phyloP scores from a whole-genome alignment of 345 rosid genomes.

The Camelina neglecta region DNA sequence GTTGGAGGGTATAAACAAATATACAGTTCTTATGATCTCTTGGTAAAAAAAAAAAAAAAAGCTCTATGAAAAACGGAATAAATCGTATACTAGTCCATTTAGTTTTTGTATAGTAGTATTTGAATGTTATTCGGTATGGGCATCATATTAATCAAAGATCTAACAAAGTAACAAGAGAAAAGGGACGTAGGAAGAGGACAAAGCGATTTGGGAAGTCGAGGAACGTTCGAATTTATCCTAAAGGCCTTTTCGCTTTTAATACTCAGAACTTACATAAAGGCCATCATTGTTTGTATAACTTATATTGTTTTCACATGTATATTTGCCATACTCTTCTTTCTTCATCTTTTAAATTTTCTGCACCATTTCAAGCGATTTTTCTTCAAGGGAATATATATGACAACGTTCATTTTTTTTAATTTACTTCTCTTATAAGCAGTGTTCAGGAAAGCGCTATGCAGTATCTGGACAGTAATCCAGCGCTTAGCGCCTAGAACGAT shows the following conservation, averaged over 20 bases:
- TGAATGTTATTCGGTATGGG: conserved; percentile 33
- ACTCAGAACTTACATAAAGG: conserved; percentile 30
- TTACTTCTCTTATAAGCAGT: no score
- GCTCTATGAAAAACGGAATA: not conserved
- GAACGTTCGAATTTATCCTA: conserved; percentile 47
- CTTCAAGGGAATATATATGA: not conserved
- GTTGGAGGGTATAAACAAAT: not conserved
- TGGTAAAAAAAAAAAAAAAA: not conserved
- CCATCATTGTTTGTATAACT: not conserved
- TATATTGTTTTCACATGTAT: conserved; percentile 28
- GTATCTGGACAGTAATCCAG: no score
- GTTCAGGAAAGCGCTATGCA: no score
- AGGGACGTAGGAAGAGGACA: conserved; percentile 41
- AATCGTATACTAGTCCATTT: conserved; percentile 6
- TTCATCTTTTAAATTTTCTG: not conserved
- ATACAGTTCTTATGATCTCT: not conserved
- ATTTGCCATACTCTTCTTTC: not conserved
- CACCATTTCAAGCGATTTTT: conserved; percentile 5
- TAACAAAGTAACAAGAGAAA: not conserved
- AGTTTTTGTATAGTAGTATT: conserved; percentile 20
- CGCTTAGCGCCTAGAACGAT: no score
- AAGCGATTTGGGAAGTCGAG: conserved; percentile 32
- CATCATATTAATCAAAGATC: conserved; percentile 27
- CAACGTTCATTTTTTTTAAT: not conserved
- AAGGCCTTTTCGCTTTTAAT: conserved; percentile 1